Base-by-base conservation (phyloP, 345 rosid genomes). In the Eucalyptus regnans region DNA sequence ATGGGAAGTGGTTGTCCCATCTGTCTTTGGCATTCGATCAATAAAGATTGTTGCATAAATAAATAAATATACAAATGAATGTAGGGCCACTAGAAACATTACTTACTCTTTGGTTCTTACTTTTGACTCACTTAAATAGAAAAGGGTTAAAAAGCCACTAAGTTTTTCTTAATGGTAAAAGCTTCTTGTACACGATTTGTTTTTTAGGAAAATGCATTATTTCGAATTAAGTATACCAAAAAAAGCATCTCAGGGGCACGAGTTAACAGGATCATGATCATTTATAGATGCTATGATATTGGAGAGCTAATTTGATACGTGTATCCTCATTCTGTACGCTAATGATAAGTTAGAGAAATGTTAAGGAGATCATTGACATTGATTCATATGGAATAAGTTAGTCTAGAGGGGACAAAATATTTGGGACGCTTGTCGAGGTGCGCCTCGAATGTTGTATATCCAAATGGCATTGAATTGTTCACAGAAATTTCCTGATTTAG, bases 381-480 rank as follows among this genome's bases (percentile, higher is more conserved):
- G 76, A 64, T 64, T 64, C 37, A 14, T n/a, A 14, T 2, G 37
- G 3, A 64, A 64, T n/a, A 29, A 29, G 37, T 29, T 14, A 2
- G 3, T 13, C 18, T 62, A 62, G n/a, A 27, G 31, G 33, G 31
- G 4, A 29, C 15, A 27, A 62, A 62, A 62, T 27, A 6, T n/a
- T 64, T 29, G 37, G 33, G 18, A 12, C 0, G 16, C n/a, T 27
- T 27, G 33, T 62, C 1, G 4, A 62, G 68, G 31, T 62, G 4
- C 1, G 2, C 27, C 68, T 13, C 5, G 3, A 62, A 62, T 12
- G 5, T 13, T n/a, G 33, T 7, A 64, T 12, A 62, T 62, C 33
- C 17, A 0, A 1, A 62, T 1, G 1, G 3, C 17, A 7, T 62
- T n/a, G 33, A 27, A 5, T 0, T 4, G 4, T 60, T 60, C 31